These are phyloP conservation scores for Paraphaeosphaeria sporulosa DNA, from an alignment of 2,329 filamentous ascomycete genomes.

Conservation along the genomic window DNA sequence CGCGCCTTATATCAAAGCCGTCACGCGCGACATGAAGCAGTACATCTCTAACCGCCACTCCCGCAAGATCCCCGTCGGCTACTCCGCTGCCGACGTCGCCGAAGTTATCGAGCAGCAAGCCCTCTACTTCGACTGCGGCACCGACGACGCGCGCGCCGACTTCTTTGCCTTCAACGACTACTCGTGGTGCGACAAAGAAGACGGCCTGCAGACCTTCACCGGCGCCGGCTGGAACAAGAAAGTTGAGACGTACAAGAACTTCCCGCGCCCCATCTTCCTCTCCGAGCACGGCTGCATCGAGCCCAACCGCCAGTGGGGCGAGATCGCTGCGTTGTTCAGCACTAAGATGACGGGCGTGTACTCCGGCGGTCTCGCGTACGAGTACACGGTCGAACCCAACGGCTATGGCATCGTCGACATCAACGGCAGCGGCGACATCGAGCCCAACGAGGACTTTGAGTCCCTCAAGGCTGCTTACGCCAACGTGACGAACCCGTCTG, in stretches of 20 bases:
- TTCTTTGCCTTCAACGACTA: slow-evolving; percentile 93
- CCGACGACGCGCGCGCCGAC: slow-evolving; percentile 83
- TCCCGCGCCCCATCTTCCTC: slow-evolving; percentile 71
- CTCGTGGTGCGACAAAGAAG: slow-evolving; percentile 72
- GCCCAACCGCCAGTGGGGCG: slow-evolving; percentile 81
- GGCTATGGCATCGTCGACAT: slow-evolving; percentile 82
- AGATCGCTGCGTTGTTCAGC: slow-evolving; percentile 81
- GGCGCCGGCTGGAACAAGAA: slow-evolving; percentile 75
- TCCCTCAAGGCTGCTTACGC: slow-evolving; percentile 60
- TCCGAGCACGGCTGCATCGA: slow-evolving; percentile 92
- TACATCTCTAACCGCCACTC: slow-evolving; percentile 75
- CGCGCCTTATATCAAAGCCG: slow-evolving; percentile 75
- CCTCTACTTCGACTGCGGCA: slow-evolving; percentile 91
- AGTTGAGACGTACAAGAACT: slow-evolving; percentile 46
- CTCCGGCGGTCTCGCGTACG: slow-evolving; percentile 94
- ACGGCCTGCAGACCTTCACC: slow-evolving; percentile 56
- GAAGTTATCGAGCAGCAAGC: slow-evolving; percentile 87
- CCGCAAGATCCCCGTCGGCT: slow-evolving; percentile 77
- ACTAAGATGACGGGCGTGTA: slow-evolving; percentile 86
- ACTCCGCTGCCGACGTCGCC: slow-evolving; percentile 84
- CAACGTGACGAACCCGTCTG: slow-evolving; percentile 60
- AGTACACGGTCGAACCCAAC: slow-evolving; percentile 75
- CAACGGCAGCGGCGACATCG: slow-evolving; percentile 61
- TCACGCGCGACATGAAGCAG: slow-evolving; percentile 81
- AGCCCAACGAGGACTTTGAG: slow-evolving; percentile 69